Conservation (phyloP, 208 protist species). For the Leishmania braziliensis region DNA sequence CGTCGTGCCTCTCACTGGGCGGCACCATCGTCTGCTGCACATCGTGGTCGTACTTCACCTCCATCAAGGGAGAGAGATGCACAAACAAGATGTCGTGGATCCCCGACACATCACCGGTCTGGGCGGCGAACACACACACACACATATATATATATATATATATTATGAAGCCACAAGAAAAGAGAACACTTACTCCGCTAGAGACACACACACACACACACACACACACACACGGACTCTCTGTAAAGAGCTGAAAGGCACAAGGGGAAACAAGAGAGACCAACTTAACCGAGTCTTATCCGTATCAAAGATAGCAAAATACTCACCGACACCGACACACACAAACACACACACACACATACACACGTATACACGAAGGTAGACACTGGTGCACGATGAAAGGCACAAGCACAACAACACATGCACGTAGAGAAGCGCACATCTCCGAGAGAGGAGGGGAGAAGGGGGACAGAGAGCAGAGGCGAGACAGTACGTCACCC, state of each 20-base stretch:
- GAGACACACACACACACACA: too few species aligned
- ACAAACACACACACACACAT: slow-evolving; percentile 5
- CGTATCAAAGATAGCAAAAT: background rate
- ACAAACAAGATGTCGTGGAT: slow-evolving; percentile 83
- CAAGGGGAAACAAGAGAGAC: background rate
- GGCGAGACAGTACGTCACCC: background rate
- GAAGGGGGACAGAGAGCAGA: too few species aligned
- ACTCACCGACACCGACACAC: background rate
- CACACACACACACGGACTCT: background rate
- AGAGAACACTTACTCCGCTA: too few species aligned
- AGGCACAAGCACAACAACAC: background rate
- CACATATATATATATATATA: too few species aligned
- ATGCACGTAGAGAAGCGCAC: too few species aligned
- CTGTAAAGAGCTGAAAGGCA: background rate
- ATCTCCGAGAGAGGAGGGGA: too few species aligned
- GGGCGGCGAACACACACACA: slow-evolving; percentile 72
- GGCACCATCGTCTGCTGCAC: slow-evolving; percentile 33
- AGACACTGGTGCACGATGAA: background rate
- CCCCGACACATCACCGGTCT: slow-evolving; percentile 58
- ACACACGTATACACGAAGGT: background rate
- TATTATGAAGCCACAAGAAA: too few species aligned
- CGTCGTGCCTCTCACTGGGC: background rate
- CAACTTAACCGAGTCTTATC: background rate
- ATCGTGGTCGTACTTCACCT: slow-evolving; percentile 61
- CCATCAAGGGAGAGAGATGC: slow-evolving; percentile 56